Evolutionary conservation across 768 basidiomycete genomes (phyloP), one percentile per base, ranked within the genome.

Genomic region (Rhizopogon salebrosus): DNA sequence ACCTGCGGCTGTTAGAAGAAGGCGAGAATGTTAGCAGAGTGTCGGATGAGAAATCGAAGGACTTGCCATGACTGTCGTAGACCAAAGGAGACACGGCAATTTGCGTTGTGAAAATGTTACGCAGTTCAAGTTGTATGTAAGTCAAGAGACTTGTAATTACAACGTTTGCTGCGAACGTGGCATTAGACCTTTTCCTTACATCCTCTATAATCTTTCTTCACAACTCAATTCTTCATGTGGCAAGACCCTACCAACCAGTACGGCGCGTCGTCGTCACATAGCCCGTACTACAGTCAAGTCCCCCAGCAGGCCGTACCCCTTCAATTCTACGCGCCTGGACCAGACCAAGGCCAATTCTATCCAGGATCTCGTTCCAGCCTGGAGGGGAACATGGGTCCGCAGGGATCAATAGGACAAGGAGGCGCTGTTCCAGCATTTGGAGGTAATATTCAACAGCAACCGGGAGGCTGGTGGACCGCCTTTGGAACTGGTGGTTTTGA

Each of bases 401-500:
- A 87, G 55, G 79, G 80, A 27, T 66, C 76, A 34, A 79, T 85
- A 41, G 60, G 75, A 9, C 72, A 74, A 23, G 75, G 72, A 2
- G 72, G 70, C 6, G 74, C 73, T 40, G 66, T 73, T 7, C 74
- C 78, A 41, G 67, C 73, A 0, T 91, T 82, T 60, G 81, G 82
- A 4, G 89, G 92, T 27, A 84, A 78, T 64, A 92, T 94, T 38
- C 85, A 90, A 62, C 52, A 51, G 35, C 66, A 78, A 3, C 72
- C 75, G 20, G 89, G 87, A 2, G 80, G 82, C 16, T 98, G 94
- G 94, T 94, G 92, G 89, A 90, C 90, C 23, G 94, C 94, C 31
- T 95, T 98, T 73, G 93, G 94, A 29, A 93, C 92, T 2, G 93
- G 92, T 48, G 94, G 92, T 11, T 84, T 95, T 53, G 95, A 97